These are phyloP conservation scores for Eleusine coracana DNA, from an alignment of 176 grass and related monocot species.

Conservation along the genomic window DNA sequence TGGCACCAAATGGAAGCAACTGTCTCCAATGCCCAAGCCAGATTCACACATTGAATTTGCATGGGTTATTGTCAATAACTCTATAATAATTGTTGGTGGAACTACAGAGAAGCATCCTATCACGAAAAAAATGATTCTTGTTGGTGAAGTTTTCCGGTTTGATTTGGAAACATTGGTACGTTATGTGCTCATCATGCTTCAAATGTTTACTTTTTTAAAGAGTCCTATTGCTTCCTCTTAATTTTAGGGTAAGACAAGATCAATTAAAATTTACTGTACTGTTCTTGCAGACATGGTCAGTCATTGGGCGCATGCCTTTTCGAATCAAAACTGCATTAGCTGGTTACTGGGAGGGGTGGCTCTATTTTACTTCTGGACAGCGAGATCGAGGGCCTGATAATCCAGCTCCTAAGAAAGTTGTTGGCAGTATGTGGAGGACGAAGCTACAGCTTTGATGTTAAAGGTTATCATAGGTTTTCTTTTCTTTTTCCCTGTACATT, in stretches of 20 bases:
- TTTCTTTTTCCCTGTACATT: neutral
- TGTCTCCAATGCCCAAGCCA: conserved; percentile 79
- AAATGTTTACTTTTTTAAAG: neutral
- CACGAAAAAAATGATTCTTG: conserved; percentile 92
- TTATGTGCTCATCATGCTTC: conserved; percentile 1
- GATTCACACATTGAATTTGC: conserved; percentile 90
- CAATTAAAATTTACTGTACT: neutral
- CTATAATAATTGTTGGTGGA: conserved; percentile 77
- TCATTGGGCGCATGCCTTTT: conserved; percentile 83
- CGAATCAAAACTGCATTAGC: conserved; percentile 79
- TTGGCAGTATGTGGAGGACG: conserved; percentile 76
- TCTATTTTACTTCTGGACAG: conserved; percentile 93
- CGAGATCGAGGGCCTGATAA: conserved; percentile 73
- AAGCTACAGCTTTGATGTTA: conserved; percentile 50
- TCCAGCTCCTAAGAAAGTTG: conserved; percentile 75
- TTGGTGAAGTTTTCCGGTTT: conserved; percentile 83
- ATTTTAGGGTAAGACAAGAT: neutral
- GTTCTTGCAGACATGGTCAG: conserved; percentile 64
- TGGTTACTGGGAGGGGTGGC: conserved; percentile 75
- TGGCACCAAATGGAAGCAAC: conserved; percentile 59
- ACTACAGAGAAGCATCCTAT: conserved; percentile 86
- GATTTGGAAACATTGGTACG: conserved; percentile 71
- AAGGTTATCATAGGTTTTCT: conserved; percentile 3
- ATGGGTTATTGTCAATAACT: conserved; percentile 77
- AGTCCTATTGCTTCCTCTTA: neutral